Evolutionary conservation across 495 filamentous ascomycete genomes (phyloP).

Genomic region (Penicillium cataractarum): DNA sequence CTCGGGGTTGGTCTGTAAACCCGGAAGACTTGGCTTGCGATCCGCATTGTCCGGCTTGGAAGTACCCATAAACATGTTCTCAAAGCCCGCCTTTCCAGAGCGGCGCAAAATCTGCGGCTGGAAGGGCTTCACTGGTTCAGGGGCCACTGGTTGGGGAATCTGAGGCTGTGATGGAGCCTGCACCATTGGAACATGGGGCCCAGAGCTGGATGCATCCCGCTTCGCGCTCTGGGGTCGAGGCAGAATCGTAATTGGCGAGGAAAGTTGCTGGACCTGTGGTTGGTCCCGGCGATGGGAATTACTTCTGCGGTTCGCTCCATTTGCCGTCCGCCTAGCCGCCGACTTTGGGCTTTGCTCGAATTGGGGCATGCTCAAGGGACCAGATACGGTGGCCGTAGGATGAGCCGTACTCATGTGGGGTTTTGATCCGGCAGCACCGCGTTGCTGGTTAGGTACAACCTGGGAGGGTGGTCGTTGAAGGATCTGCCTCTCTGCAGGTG

Average conservation of each 20-base stretch:
- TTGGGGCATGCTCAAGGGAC: conserved; percentile 53
- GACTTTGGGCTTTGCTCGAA: conserved; percentile 45
- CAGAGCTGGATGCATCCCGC: conserved; percentile 32
- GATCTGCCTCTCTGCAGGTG: conserved; percentile 35
- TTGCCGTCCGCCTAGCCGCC: conserved; percentile 21
- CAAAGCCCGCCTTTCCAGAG: conserved; percentile 43
- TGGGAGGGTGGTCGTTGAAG: conserved; percentile 40
- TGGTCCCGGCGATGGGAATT: conserved; percentile 26
- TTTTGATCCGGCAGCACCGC: conserved; percentile 13
- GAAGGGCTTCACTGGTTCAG: conserved; percentile 51
- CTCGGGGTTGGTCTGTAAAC: conserved; percentile 1
- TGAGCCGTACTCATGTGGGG: conserved; percentile 20
- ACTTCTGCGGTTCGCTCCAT: conserved; percentile 29
- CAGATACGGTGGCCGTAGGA: conserved; percentile 53
- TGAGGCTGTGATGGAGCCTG: conserved; percentile 7
- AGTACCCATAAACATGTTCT: conserved; percentile 23
- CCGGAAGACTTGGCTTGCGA: conserved; percentile 23
- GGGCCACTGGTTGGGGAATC: conserved; percentile 15
- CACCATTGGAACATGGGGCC: conserved; percentile 17
- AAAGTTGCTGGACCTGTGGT: conserved; percentile 25
- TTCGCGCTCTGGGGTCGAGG: conserved; percentile 44
- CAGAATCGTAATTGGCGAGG: conserved; percentile 50
- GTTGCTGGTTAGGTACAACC: conserved; percentile 20
- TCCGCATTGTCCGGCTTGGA: conserved; percentile 10
- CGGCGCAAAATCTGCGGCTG: conserved; percentile 65